Evolutionary conservation across 1,284 basidiomycete genomes (phyloP).

Genomic region (Ceratorhiza oryzae-sativae): DNA sequence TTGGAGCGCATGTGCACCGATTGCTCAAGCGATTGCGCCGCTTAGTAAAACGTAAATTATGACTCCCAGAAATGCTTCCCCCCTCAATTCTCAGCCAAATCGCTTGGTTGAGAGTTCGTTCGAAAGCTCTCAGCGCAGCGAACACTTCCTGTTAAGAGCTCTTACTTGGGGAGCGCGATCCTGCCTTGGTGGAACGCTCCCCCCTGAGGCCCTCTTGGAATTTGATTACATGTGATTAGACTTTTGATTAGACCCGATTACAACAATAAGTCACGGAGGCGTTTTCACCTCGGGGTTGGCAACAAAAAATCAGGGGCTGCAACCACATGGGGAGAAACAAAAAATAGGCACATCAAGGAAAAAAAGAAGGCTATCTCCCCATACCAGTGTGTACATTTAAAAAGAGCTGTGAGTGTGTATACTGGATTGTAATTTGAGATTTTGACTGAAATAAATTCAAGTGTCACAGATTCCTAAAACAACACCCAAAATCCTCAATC

Average conservation of each 20-base stretch:
- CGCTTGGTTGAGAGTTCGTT: too few relatives aligned
- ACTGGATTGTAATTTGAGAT: neutral
- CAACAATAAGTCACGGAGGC: conserved; percentile 2
- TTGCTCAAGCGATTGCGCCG: neutral
- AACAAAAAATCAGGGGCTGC: conserved; percentile 1
- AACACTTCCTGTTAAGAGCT: neutral
- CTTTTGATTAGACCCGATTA: conserved; percentile 4
- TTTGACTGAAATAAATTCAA: neutral
- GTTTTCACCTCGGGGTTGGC: conserved; percentile 2
- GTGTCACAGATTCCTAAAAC: neutral
- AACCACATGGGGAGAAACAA: conserved; percentile 23
- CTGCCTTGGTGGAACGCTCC: too few relatives aligned
- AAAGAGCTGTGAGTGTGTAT: conserved; percentile 9
- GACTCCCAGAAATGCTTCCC: too few relatives aligned
- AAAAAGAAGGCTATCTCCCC: neutral
- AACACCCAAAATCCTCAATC: neutral
- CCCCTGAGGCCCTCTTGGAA: neutral
- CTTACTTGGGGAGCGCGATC: neutral
- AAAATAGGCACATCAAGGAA: neutral
- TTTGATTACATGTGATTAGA: neutral
- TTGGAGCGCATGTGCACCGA: too few relatives aligned
- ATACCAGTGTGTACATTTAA: neutral
- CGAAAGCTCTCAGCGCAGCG: too few relatives aligned
- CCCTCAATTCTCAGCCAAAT: too few relatives aligned
- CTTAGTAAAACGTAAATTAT: neutral